Conservation (phyloP, 257 asterid genomes). For the Solanum arcanum region DNA sequence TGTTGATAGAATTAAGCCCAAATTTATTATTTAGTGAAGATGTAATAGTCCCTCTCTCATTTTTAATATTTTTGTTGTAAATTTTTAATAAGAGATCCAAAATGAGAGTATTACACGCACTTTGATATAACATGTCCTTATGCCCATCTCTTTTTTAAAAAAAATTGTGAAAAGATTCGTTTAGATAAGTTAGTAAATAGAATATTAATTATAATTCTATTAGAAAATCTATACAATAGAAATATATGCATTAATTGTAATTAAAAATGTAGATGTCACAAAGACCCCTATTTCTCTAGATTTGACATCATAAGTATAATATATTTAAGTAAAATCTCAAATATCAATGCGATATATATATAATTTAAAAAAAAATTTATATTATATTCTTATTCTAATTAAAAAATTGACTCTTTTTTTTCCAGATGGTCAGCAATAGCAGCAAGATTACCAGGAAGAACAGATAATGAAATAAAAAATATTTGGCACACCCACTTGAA, state of each 20-base stretch:
- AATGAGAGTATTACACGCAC: accelerated
- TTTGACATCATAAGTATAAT: neutral
- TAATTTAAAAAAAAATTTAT: neutral
- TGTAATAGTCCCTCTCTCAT: too few species aligned
- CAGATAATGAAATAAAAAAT: neutral
- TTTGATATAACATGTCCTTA: neutral
- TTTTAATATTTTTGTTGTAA: too few species aligned
- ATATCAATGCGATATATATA: neutral
- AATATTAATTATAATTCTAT: neutral
- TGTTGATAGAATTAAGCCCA: neutral
- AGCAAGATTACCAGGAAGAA: neutral
- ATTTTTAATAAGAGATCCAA: neutral
- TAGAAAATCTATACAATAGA: neutral
- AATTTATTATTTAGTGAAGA: neutral
- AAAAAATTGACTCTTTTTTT: neutral
- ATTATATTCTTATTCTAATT: neutral
- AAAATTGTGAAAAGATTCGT: neutral
- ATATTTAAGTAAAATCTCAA: neutral
- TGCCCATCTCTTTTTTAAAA: neutral
- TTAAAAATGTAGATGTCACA: neutral
- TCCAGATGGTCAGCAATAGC: neutral
- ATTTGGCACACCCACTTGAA: neutral
- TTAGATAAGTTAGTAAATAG: neutral
- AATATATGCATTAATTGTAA: neutral
- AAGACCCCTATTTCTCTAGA: neutral